These are phyloP conservation scores for Keithomyces neogunnii DNA, from an alignment of 2,329 filamentous ascomycete genomes.

Conservation along the genomic window DNA sequence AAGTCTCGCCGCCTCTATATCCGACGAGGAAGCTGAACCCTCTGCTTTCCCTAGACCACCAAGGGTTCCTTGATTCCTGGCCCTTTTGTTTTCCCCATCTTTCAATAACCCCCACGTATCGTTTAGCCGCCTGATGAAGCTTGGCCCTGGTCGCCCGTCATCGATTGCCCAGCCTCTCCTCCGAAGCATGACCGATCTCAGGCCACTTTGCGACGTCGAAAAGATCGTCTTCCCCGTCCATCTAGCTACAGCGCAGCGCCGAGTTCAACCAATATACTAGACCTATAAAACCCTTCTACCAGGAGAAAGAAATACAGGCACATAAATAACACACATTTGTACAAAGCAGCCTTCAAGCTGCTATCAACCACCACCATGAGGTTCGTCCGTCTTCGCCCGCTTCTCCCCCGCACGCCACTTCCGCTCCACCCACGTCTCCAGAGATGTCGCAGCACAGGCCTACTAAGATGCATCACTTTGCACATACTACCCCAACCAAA, in stretches of 20 bases:
- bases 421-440: too few species aligned
- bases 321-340: neutral
- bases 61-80: neutral
- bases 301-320: too few species aligned
- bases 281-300: too few species aligned
- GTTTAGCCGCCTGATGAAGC: neutral
- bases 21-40: neutral
- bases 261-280: too few species aligned
- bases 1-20: neutral
- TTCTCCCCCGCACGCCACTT: neutral
- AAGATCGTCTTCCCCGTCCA: neutral
- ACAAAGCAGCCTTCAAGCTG: neutral
- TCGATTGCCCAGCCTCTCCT: neutral
- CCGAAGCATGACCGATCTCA: neutral
- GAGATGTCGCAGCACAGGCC: too few species aligned
- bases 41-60: neutral
- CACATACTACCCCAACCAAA: too few species aligned
- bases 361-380: neutral
- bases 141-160: neutral
- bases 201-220: neutral
- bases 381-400: neutral
- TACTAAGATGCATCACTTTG: too few species aligned
- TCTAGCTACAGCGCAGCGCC: neutral
- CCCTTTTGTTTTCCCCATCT: neutral
- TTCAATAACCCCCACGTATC: neutral